Evolutionary conservation across 2,329 filamentous ascomycete species (phyloP), one percentile per base, ranked within the genome.

Genomic region (Ascocoryne sarcoides): DNA sequence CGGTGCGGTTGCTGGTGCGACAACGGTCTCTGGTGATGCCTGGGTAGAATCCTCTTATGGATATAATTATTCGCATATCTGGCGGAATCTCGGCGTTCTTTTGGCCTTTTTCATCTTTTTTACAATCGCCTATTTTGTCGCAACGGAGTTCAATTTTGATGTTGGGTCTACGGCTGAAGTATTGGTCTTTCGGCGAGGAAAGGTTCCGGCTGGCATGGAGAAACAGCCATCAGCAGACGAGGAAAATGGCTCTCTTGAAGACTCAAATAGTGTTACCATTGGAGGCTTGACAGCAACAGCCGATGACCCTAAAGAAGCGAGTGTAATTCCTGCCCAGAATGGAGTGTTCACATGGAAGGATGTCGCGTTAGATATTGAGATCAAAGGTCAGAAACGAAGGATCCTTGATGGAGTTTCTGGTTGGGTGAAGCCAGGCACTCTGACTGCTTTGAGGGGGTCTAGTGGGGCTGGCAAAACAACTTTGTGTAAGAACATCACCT

Each of bases 341-440:
- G 23, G 7, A 26, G 14, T 36, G n/a, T 43, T 46, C 32, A 33
- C 23, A 9, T 94, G 87, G 88, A 74, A 80, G 49, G 72, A 90
- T 86, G 80, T 64, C 93, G 84, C 52, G 78, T 84, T 37, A 79
- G 85, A 57, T 73, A 75, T 52, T 12, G 7, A 26, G 12, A 80
- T 84, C 59, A 80, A 80, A 51, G 64, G 64, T 5, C 72, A 82
- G 48, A 60, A 65, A 0, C 68, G 80, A 29, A 76, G 81, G 21
- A 84, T 95, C 54, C 67, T 95, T 42, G 79, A 94, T 51, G 69
- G 90, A 45, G 84, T 94, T 5, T 82, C 90, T 55, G 88, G 88
- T 26, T 94, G 84, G 83, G 86, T 95, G 45, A 92, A 93, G 63
- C 88, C 88, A 2, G 88, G 88, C 46, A 93, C 84, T n/a, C 62